Base-by-base conservation (phyloP, 257 asterid genomes). In the Euphrasia confusa region DNA sequence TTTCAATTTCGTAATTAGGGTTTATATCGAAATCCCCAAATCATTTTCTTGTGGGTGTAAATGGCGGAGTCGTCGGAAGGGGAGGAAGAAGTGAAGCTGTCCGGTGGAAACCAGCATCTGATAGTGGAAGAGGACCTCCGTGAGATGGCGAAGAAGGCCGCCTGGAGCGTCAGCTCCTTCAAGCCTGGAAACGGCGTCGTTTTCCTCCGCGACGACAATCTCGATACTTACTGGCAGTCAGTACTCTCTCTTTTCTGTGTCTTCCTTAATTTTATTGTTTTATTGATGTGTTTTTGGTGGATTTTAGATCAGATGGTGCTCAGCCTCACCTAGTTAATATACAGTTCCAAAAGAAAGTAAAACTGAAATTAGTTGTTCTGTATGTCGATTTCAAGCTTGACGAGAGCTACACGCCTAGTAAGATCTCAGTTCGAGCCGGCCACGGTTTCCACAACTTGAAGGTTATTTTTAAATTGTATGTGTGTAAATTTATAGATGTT, bases 81-180 rank as follows among this genome's bases (percentile, higher is more conserved):
- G 47, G 97, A 89, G 70, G 95, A 84, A 67, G 96, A 89, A 71
- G 96, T 95, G 75, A 89, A 83, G 84, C 69, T 89, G 26, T 72
- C 83, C 0, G 90, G 95, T 15, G 97, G 97, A 27, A 80, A 68
- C 58, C 83, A 69, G 45, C 78, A 73, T 74, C 74, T 93, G 64
- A 69, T 76, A 47, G 88, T 89, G 49, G 99, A 87, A 6, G 95
- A 75, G n/a, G 88, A 83, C 67, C 87, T 89, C 37, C 85, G 95
- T 0, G 96, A 93, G 66, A 93, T 93, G 97, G 94, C 88, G 3
- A 89, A 89, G 68, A 87, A 76, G 71, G 97, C 95, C 11, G 96
- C 94, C 52, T 93, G 99, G 96, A 93, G 96, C 63, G 96, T 93
- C 74, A 89, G 97, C 75, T 83, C 99, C 64, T 93, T 84, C 80